These are phyloP conservation scores for Microdochium bolleyi DNA, from an alignment of 2,329 filamentous ascomycete genomes.

Conservation along the genomic window DNA sequence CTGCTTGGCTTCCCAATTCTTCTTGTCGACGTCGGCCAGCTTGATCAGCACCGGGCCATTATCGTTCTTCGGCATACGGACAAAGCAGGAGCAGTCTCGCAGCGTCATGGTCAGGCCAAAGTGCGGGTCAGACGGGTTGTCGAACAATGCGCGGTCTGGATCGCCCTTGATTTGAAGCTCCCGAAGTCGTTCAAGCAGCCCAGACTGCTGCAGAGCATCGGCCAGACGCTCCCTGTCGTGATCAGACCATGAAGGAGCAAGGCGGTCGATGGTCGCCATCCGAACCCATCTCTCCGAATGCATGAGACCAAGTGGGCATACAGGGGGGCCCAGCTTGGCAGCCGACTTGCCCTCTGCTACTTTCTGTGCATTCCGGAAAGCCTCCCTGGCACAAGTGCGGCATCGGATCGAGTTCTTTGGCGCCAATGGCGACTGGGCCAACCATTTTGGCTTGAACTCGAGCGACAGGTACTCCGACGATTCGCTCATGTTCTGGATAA, in stretches of 20 bases:
- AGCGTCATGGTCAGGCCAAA: constrained; percentile 72
- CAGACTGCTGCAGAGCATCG: constrained; percentile 27
- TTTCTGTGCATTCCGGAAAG: constrained; percentile 36
- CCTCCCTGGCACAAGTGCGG: constrained; percentile 61
- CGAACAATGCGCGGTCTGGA: constrained; percentile 31
- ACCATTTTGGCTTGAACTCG: constrained; percentile 84
- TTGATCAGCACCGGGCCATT: constrained; percentile 40
- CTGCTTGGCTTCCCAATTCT: constrained; percentile 59
- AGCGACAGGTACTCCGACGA: constrained; percentile 33
- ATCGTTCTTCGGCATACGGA: constrained; percentile 40
- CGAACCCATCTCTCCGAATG: constrained; percentile 37
- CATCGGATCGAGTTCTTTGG: constrained; percentile 56
- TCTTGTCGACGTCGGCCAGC: constrained; percentile 71
- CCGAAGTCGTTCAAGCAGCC: constrained; percentile 26
- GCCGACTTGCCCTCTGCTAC: constrained; percentile 12
- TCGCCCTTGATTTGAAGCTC: constrained; percentile 30
- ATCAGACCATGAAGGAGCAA: constrained; percentile 23
- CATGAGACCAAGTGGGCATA: constrained; percentile 60
- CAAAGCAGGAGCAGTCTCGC: constrained; percentile 69
- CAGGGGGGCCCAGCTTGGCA: constrained; percentile 28
- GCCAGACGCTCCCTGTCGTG: constrained; percentile 22
- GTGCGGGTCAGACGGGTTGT: constrained; percentile 27
- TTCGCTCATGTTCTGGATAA: constrained; percentile 67
- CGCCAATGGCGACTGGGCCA: constrained; percentile 66
- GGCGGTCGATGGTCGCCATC: constrained; percentile 31